Conservation (phyloP, 345 rosid genomes). For the Eucalyptus guilfoylei region DNA sequence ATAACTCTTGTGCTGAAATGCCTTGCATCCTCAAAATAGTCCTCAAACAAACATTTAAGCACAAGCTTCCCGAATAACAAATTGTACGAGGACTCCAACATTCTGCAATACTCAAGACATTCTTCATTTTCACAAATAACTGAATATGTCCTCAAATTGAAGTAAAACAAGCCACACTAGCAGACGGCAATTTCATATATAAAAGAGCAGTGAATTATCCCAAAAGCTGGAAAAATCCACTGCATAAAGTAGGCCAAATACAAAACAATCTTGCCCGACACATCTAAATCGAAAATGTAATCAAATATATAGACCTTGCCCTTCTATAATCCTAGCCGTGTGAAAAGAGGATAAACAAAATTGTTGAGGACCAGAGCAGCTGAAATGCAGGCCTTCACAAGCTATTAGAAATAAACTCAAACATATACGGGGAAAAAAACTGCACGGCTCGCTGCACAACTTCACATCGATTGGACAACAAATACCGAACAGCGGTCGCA, state of each 20-base stretch:
- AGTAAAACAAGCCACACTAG: not conserved
- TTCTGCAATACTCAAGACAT: conserved; percentile 27
- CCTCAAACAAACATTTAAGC: conserved; percentile 66
- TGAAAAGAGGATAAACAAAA: not conserved
- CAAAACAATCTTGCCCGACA: not conserved
- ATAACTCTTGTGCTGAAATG: conserved; percentile 54
- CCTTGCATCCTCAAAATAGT: conserved; percentile 74
- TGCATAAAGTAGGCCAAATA: not conserved
- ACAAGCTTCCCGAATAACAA: conserved; percentile 78
- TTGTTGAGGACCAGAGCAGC: not conserved
- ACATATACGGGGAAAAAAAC: not conserved
- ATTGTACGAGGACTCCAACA: conserved; percentile 78
- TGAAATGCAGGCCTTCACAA: not conserved
- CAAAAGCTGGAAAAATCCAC: not conserved
- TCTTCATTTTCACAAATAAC: not conserved
- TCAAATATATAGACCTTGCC: not conserved
- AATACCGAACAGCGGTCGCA: not conserved
- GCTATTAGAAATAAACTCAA: not conserved
- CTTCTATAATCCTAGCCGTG: not conserved
- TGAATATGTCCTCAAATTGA: not conserved
- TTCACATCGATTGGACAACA: not conserved
- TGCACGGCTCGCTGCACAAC: not conserved
- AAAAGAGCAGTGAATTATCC: not conserved
- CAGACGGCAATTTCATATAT: not conserved
- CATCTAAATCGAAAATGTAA: not conserved